Evolutionary conservation across 1,284 basidiomycete genomes (phyloP).

Genomic region (Microbotryum violaceum): DNA sequence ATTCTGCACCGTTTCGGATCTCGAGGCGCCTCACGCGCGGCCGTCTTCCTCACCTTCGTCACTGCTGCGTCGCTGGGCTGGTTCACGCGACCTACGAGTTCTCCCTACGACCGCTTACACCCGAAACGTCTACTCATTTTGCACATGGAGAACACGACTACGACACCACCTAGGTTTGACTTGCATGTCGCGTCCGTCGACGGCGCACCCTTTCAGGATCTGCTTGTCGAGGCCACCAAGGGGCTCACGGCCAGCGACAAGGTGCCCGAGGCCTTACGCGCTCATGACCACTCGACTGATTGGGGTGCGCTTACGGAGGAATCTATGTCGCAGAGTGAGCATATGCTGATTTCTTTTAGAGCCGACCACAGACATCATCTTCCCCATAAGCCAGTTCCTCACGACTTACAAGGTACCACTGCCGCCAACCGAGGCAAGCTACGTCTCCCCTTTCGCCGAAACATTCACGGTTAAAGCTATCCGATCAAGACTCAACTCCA

Average conservation of each 20-base stretch:
- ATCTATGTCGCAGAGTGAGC: too few relatives aligned
- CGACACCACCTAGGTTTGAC: conserved; percentile 62
- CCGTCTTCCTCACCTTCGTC: conserved; percentile 53
- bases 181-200: conserved; percentile 80
- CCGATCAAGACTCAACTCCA: conserved; percentile 54
- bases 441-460: conserved; percentile 51
- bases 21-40: conserved; percentile 18
- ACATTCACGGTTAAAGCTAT: conserved; percentile 56
- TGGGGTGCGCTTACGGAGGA: conserved; percentile 3
- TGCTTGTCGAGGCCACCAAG: conserved; percentile 57
- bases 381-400: conserved; percentile 53
- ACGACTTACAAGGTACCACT: conserved; percentile 67
- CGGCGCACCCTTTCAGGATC: conserved; percentile 60
- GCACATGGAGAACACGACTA: conserved; percentile 66
- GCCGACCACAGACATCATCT: conserved; percentile 30
- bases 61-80: conserved; percentile 39
- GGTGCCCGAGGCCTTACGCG: conserved; percentile 37
- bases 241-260: conserved; percentile 50
- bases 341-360: background rate
- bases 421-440: conserved; percentile 45
- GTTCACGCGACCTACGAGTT: conserved; percentile 41
- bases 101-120: conserved; percentile 73
- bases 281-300: conserved; percentile 30
- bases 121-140: conserved; percentile 82
- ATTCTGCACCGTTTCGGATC: conserved; percentile 42